Evolutionary conservation across 768 basidiomycete genomes (phyloP), one percentile per base, ranked within the genome.

Genomic region (Calvatia gigantea): DNA sequence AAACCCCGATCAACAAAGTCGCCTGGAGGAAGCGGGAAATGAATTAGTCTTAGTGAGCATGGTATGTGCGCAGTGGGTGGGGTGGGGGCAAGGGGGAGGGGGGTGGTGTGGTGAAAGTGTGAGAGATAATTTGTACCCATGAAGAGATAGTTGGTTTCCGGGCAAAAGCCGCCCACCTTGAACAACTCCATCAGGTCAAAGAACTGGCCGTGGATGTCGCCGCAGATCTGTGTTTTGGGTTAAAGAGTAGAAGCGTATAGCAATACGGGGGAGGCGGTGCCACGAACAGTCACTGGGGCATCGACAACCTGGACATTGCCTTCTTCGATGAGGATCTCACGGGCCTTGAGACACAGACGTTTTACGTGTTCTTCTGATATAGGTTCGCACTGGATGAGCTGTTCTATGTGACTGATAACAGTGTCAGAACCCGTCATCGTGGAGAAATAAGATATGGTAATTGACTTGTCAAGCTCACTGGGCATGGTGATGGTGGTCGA

Each of bases 1-100:
- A 94, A 97, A 29, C 96, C 96, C 51, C 96, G 86, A 73, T 98
- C 96, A 62, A 98, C 96, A 68, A 98, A 98, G 73, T 98, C 96
- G 59, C 95, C 94, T 96, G 73, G 11, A 14, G 41, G 51, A 43
- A n/a, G n/a, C n/a, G n/a, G n/a, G n/a, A n/a, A n/a, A n/a, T n/a
- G 38, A 23, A 15, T 21, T 35, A 55, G 38, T 42, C 49, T 48
- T 35, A 6, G 55, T 28, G 48, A 25, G 42, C 27, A 35, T 35
- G n/a, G n/a, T n/a, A n/a, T n/a, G n/a, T n/a, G n/a, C n/a, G n/a
- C n/a, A n/a, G n/a, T n/a, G n/a, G n/a, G n/a, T n/a, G n/a, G n/a
- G n/a, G n/a, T n/a, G n/a, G n/a, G n/a, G n/a, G n/a, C n/a, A n/a
- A n/a, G n/a, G n/a, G n/a, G n/a, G n/a, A 19, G 19, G 8, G 32